Evolutionary conservation across 768 basidiomycete genomes (phyloP), one percentile per base, ranked within the genome.

Genomic region (Chalciporus piperatus): DNA sequence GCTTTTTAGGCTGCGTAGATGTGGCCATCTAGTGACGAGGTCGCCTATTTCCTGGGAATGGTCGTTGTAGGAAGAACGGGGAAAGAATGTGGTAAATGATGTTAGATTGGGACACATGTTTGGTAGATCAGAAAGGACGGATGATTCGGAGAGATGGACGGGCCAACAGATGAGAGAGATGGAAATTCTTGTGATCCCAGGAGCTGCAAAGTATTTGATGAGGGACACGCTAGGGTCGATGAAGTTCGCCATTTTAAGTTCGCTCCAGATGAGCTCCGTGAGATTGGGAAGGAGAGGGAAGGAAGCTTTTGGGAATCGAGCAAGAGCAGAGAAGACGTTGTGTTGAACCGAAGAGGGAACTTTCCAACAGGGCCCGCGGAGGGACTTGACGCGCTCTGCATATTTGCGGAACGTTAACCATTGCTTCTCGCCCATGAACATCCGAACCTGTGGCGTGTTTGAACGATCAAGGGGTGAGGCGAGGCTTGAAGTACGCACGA

Each of bases 271-370:
- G 20, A 67, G 54, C 22, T 58, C 52, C 0, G 38, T 61, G 19
- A 66, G 60, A 14, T 62, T 67, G 5, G 66, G 65, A 20, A 68
- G 62, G 7, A 68, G 30, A 0, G 65, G 62, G 6, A 58, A 39
- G 0, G 62, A 47, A 0, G 59, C 52, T 17, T 52, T 52, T 0
- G 56, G 45, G 11, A 55, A 52, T 16, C 38, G 39, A 4, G 52
- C 54, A n/a, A 67, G 53, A 14, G 56, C 51, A 4, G 46, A 39
- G 39, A 64, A 54, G 11, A 60, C 49, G 32, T 58, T 59, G 32
- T 56, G 49, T 35, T 61, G 60, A 1, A 62, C 52, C 0, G 49
- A 11, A 17, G 56, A 40, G 27, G 59, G 20, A 2, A 65, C 42
- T 19, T 57, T 55, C 54, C 52, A 57, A 41, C 61, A 63, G 8